Evolutionary conservation across 192 early-diverging fungal species (phyloP).

Genomic region (Umbelopsis sp.): DNA sequence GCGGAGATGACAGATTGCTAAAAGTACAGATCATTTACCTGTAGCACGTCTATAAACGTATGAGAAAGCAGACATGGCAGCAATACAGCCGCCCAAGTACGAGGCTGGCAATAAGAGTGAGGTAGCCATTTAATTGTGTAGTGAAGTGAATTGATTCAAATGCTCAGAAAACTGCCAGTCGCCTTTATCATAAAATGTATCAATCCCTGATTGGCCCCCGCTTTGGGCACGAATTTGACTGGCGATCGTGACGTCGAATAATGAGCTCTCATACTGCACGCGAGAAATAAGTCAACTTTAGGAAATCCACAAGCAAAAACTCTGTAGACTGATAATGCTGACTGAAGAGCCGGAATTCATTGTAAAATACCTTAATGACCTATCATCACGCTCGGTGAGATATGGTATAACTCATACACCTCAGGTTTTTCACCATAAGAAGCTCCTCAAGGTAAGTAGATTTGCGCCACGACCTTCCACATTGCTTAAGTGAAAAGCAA

Average conservation of each 20-base stretch:
- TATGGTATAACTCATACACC: conserved; percentile 34
- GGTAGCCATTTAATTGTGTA: conserved; percentile 15
- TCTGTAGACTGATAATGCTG: neutral
- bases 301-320: neutral
- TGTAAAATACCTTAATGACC: conserved; percentile 23
- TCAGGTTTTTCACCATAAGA: conserved; percentile 6
- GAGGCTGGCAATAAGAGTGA: conserved; percentile 38
- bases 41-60: conserved; percentile 38
- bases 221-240: neutral
- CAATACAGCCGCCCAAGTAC: conserved; percentile 45
- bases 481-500: neutral
- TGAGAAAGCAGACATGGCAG: conserved; percentile 44
- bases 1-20: neutral
- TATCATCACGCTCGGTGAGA: conserved; percentile 36
- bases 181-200: conserved; percentile 13
- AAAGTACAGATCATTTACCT: conserved; percentile 25
- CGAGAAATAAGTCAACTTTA: neutral
- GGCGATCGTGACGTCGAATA: conserved; percentile 16
- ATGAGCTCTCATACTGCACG: neutral
- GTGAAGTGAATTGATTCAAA: neutral
- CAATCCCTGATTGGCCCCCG: neutral
- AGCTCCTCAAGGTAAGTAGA: neutral
- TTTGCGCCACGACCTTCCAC: neutral
- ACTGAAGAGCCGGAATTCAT: conserved; percentile 32
- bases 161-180: neutral